Evolutionary conservation across 192 early-diverging fungal genomes (phyloP), one percentile per base, ranked within the genome.

Genomic region (Paraglomus occultum): DNA sequence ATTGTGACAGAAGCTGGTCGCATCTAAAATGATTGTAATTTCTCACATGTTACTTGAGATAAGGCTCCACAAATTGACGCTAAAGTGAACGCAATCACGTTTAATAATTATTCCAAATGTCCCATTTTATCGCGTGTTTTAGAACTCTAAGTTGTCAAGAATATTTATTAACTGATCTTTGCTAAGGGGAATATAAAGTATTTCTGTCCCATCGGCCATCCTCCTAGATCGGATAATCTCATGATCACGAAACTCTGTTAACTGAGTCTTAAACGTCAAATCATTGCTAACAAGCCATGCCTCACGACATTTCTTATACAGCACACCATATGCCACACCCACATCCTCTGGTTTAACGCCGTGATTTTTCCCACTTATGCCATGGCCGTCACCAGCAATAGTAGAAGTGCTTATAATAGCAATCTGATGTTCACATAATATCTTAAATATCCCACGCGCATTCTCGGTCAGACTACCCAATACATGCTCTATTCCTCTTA

Each of bases 241-340:
- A 76, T 99, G 96, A 81, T 97, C 95, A 39, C 87, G 80, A 75
- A 96, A 97, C 78, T 99, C 96, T 2, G 89, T 92, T 60, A 99
- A 74, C 74, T 94, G 91, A n/a, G 94, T 89, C 67, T 89, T 87
- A 77, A 99, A 93, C 0, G 89, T 92, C 55, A 91, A 72, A 22
- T 92, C 91, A 68, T 83, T 93, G 45, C 85, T 89, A 57, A 93
- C 92, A 51, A 90, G 80, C 68, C 96, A 99, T 63, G 84, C 81
- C 57, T 96, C 92, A 39, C 89, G 80, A 52, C 93, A 94, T 31
- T 84, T 80, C 17, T 80, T 77, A 78, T 88, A 95, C 59, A 88
- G 89, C 15, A 76, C 75, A 61, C 79, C 74, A 71, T 89, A 89
- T 0, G 89, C 67, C 81, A 99, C 78, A 5, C 77, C 94, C 67